These are phyloP conservation scores for Penicillium silybi DNA, from an alignment of 495 filamentous ascomycete species.

Conservation along the genomic window DNA sequence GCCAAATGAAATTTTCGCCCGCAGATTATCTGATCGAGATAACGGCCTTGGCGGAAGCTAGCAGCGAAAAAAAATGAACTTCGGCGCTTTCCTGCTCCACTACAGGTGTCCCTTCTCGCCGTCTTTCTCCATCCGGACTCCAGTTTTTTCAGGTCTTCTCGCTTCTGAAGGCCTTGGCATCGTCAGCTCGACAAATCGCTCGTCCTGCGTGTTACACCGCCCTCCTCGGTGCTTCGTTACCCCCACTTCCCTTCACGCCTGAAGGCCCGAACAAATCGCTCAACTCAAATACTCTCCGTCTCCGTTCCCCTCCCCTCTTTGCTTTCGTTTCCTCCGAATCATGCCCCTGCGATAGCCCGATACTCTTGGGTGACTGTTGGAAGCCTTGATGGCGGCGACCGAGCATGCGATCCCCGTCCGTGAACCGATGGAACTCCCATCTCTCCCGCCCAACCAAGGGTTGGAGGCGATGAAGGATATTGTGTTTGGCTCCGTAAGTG, in stretches of 20 bases:
- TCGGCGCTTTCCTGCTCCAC: conserved; percentile 12
- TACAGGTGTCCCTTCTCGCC: conserved; percentile 4
- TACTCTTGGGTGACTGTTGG: conserved; percentile 19
- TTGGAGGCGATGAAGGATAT: conserved; percentile 77
- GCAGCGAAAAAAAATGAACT: conserved; percentile 20
- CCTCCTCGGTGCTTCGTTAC: conserved; percentile 5
- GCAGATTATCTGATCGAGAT: conserved; percentile 30
- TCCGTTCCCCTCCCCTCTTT: not conserved
- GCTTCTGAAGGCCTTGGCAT: conserved; percentile 16
- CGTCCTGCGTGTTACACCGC: conserved; percentile 27
- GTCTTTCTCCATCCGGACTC: conserved; percentile 5
- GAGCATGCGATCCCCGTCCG: conserved; percentile 40
- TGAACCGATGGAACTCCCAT: conserved; percentile 39
- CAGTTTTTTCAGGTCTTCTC: not conserved
- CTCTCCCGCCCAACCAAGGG: conserved; percentile 48
- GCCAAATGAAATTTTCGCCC: conserved; percentile 15
- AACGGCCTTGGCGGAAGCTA: conserved; percentile 26
- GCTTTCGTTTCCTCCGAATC: conserved; percentile 8
- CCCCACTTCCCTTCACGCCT: not conserved
- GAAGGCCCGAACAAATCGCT: conserved; percentile 15
- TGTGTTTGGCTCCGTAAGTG: conserved; percentile 74
- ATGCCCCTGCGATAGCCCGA: conserved; percentile 34
- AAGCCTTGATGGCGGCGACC: conserved; percentile 40
- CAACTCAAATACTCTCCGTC: conserved; percentile 11
- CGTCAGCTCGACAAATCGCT: conserved; percentile 26